Conservation (phyloP, 805 yeast species). For the Osmozyma mogii region DNA sequence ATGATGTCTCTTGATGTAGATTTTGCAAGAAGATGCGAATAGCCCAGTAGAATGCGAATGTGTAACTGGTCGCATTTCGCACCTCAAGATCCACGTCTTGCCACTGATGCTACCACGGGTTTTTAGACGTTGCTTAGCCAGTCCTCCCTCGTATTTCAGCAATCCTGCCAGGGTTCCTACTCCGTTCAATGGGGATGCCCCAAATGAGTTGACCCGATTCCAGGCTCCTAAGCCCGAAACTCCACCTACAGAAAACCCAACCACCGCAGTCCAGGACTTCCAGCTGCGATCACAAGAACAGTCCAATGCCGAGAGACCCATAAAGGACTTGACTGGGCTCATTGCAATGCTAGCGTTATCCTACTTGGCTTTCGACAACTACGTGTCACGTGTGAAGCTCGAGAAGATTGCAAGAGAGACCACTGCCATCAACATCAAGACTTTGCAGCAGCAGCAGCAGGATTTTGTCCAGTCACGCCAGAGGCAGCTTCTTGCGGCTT, state of each 20-base stretch:
- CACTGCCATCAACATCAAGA: conserved; percentile 28
- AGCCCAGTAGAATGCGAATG: no score
- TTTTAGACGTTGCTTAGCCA: neutral
- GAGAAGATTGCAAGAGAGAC: conserved; percentile 28
- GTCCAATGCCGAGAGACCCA: no score
- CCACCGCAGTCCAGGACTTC: no score
- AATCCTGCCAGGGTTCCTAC: conserved; percentile 1
- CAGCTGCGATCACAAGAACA: no score
- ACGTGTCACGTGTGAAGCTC: conserved; percentile 31
- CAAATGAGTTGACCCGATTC: no score
- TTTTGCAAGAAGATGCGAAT: no score
- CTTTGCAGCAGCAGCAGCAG: conserved; percentile 36
- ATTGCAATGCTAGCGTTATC: conserved; percentile 37
- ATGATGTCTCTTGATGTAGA: no score
- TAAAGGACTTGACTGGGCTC: conserved; percentile 37
- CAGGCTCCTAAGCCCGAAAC: no score
- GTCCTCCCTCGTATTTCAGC: conserved; percentile 2
- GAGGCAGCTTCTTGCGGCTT: conserved; percentile 43
- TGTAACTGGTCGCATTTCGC: neutral
- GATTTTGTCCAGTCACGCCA: conserved; percentile 44
- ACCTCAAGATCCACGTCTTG: conserved; percentile 1
- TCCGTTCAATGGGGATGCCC: no score
- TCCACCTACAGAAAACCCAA: no score
- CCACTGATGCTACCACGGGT: no score
- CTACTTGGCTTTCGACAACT: conserved; percentile 47